A percentile compares a stretch with the other conserved stretches of the same genome.
Conservation (phyloP, 345 rosid genomes). For the Sonneratia caseolaris region DNA sequence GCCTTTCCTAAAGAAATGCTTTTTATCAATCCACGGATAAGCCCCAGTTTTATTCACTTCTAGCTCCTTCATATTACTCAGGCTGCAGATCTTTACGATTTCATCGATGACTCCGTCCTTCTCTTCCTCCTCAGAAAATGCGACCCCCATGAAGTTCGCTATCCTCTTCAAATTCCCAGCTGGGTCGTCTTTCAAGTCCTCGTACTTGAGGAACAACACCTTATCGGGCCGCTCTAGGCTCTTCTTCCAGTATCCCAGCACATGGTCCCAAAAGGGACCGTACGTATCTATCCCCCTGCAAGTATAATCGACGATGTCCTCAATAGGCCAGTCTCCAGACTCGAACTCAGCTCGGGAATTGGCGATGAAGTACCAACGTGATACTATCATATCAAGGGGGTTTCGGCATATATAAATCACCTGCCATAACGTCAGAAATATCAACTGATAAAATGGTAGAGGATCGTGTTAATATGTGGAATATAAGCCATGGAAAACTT, state of each 20-base stretch:
- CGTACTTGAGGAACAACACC: constrained; percentile 27
- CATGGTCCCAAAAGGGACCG: constrained; percentile 37
- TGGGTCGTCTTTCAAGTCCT: constrained; percentile 20
- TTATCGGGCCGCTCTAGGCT: constrained; percentile 19
- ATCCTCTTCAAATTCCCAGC: constrained; percentile 14
- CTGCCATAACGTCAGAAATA: neutral
- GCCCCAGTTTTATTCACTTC: constrained; percentile 16
- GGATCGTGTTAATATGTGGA: no score
- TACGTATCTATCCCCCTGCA: constrained; percentile 14
- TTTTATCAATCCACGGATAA: constrained; percentile 6
- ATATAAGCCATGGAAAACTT: no score
- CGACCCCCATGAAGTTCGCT: constrained; percentile 13
- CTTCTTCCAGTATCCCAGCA: constrained; percentile 32
- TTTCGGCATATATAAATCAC: neutral
- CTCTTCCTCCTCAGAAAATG: constrained; percentile 16
- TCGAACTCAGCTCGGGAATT: neutral
- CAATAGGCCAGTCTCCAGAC: neutral
- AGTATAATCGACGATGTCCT: neutral
- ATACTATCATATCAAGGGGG: neutral
- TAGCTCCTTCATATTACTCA: constrained; percentile 16
- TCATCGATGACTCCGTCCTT: constrained; percentile 8
- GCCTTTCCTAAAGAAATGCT: constrained; percentile 18
- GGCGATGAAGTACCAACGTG: neutral
- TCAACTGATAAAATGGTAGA: no score
- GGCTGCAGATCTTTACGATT: constrained; percentile 13